phyloP scores from a whole-genome alignment of 495 filamentous ascomycete species.

The Talaromyces stipitatus region DNA sequence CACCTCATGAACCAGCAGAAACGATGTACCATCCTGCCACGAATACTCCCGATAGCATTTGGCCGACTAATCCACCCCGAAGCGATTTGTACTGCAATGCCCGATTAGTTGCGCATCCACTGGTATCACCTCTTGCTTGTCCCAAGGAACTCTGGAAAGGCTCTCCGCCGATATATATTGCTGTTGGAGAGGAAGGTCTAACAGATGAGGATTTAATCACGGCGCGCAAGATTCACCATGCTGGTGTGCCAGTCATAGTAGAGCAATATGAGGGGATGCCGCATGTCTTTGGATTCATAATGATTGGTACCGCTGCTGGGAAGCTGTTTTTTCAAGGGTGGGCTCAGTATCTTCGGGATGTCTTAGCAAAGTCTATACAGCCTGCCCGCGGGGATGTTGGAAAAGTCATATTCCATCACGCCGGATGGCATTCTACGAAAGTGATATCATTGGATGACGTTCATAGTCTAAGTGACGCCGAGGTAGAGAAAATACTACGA shows the following conservation, averaged over 20 bases:
- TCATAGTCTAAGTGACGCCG: constrained; percentile 41
- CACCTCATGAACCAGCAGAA: constrained; percentile 19
- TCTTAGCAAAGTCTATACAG: constrained; percentile 22
- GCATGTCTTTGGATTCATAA: constrained; percentile 67
- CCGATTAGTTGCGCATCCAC: constrained; percentile 58
- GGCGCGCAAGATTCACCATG: constrained; percentile 48
- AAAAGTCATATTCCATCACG: constrained; percentile 41
- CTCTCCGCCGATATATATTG: constrained; percentile 63
- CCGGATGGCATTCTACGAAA: constrained; percentile 44
- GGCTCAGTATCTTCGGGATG: constrained; percentile 45
- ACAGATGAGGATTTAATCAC: constrained; percentile 62
- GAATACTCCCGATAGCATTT: constrained; percentile 49
- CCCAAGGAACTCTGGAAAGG: constrained; percentile 53
- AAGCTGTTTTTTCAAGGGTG: constrained; percentile 48
- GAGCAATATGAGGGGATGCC: constrained; percentile 86
- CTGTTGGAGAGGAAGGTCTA: constrained; percentile 72
- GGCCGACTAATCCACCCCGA: constrained; percentile 67
- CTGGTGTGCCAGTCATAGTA: constrained; percentile 58
- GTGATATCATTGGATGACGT: constrained; percentile 44
- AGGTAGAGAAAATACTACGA: constrained; percentile 43
- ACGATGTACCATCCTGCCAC: constrained; percentile 16
- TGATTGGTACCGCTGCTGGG: constrained; percentile 42
- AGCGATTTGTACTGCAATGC: constrained; percentile 62
- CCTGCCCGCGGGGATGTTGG: constrained; percentile 10
- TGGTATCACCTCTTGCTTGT: constrained; percentile 62